A percentile compares a stretch with the other conserved stretches of the same genome.
phyloP scores from a whole-genome alignment of 1,284 basidiomycete genomes.

The Boletellus dicymbophilus region DNA sequence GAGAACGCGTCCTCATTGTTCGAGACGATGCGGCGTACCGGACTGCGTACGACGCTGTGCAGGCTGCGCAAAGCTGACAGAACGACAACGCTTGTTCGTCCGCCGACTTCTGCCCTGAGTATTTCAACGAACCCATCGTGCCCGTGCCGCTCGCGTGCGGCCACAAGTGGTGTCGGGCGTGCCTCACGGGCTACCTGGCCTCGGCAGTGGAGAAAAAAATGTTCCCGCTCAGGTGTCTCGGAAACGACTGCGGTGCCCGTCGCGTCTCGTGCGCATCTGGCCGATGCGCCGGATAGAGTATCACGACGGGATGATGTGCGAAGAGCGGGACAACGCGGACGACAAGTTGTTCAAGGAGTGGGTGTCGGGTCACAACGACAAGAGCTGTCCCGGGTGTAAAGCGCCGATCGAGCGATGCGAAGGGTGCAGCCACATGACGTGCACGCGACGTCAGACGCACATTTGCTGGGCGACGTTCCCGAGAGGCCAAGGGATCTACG shows the following conservation, averaged over 20 bases:
- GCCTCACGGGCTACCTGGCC: conserved; percentile 56
- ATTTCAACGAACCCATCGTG: conserved; percentile 47
- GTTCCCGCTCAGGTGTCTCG: conserved; percentile 73
- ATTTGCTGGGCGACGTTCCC: conserved; percentile 77
- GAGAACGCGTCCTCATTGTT: conserved; percentile 33
- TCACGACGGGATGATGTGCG: conserved; percentile 66
- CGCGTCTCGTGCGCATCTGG: conserved; percentile 70
- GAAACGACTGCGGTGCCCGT: conserved; percentile 68
- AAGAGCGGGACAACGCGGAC: conserved; percentile 50
- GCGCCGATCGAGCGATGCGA: conserved; percentile 66
- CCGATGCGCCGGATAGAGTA: conserved; percentile 62
- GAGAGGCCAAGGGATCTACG: conserved; percentile 56
- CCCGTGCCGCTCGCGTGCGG: conserved; percentile 60
- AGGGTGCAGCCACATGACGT: conserved; percentile 79
- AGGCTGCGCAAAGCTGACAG: conserved; percentile 34
- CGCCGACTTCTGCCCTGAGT: conserved; percentile 30
- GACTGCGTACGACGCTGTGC: conserved; percentile 41
- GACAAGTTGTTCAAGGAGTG: conserved; percentile 61
- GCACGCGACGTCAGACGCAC: conserved; percentile 67
- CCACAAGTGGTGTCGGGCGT: conserved; percentile 64
- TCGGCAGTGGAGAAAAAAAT: conserved; percentile 54
- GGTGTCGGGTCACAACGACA: conserved; percentile 59
- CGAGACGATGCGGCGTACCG: conserved; percentile 37
- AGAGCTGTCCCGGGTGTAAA: conserved; percentile 69
- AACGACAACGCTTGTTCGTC: conserved; percentile 11